A percentile compares a stretch with the other conserved stretches of the same genome.
Conservation (phyloP, 2,329 filamentous ascomycete genomes). For the Pezicula carpinea region DNA sequence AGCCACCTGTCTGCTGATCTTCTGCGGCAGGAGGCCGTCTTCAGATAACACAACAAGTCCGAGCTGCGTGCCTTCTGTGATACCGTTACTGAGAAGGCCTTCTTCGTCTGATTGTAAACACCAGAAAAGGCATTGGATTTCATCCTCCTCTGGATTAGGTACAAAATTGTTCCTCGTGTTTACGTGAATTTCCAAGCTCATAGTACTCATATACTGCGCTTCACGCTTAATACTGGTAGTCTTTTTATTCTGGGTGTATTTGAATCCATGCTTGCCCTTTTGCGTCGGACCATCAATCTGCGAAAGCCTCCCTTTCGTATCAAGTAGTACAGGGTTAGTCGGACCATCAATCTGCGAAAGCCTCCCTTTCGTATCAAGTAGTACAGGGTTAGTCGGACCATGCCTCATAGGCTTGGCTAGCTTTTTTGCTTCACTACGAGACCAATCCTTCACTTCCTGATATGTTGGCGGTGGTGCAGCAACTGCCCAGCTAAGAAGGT, state of each 20-base stretch:
- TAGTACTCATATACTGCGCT: constrained; percentile 90
- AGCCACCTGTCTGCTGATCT: constrained; percentile 55
- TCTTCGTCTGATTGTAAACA: constrained; percentile 73
- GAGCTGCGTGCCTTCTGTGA: constrained; percentile 47
- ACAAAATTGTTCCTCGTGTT: constrained; percentile 77
- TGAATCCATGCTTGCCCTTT: constrained; percentile 75
- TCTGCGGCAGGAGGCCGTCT: constrained; percentile 51
- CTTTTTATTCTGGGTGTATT: constrained; percentile 73
- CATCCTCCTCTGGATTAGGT: constrained; percentile 87
- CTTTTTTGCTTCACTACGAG: constrained; percentile 34
- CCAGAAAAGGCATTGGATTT: constrained; percentile 88
- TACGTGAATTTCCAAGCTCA: constrained; percentile 90
- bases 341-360: constrained; percentile 69
- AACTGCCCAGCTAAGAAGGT: constrained; percentile 72
- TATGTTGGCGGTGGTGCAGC: constrained; percentile 64
- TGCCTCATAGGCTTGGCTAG: constrained; percentile 12
- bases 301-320: constrained; percentile 47
- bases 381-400: constrained; percentile 3
- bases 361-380: constrained; percentile 20
- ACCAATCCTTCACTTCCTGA: constrained; percentile 67
- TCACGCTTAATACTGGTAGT: constrained; percentile 77
- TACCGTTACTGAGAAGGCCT: constrained; percentile 42
- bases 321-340: neutral
- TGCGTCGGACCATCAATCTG: constrained; percentile 90
- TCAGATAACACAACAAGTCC: constrained; percentile 72